Base-by-base conservation (phyloP, 345 rosid genomes). In the Cardamine chenopodiifolia region DNA sequence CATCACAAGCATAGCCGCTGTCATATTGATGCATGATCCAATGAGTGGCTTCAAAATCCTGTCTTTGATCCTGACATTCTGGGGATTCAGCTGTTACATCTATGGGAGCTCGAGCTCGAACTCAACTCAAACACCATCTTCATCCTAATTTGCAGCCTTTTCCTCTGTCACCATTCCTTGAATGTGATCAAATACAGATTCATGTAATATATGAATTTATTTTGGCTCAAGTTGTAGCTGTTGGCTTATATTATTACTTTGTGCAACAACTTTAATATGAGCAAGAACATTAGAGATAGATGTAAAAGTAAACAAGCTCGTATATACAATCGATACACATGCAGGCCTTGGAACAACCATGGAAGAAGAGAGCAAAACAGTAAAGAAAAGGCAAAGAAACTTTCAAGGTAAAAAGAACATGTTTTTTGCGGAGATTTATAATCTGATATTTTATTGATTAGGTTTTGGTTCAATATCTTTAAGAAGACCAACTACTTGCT, bases 401-500 rank as follows among this genome's bases (percentile, higher is more conserved):
- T 58, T 29, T 61, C 5, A 55, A 17, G 52, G 44, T 29, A 57
- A 69, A 54, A 70, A 20, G 0, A 32, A 35, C 2, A 35, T 10
- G 2, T 12, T 5, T 10, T 8, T 35, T 71, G 56, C 59, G 22
- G 31, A 71, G 22, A 58, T 23, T 44, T 26, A 61, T 72, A 69
- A 58, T 72, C 28, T 65, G 69, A 32, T 71, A 31, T 45, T 62
- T 83, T 86, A 82, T 62, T 78, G 82, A 54, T 75, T 68, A 73
- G 68, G 44, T 54, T 78, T 70, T 2, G 96, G 90, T 80, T 94
- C 93, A 14, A 91, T 87, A 44, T 94, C 98, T 81, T 94, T 94
- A 68, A 94, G 96, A 72, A 94, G 91, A 60, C 98, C 97, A 37
- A 94, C 97, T 50, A 94, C 85, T 80, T 94, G 98, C 59, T 94